Evolutionary conservation across 1,284 basidiomycete species (phyloP).

Genomic region (Ceratobasidium theobromae): DNA sequence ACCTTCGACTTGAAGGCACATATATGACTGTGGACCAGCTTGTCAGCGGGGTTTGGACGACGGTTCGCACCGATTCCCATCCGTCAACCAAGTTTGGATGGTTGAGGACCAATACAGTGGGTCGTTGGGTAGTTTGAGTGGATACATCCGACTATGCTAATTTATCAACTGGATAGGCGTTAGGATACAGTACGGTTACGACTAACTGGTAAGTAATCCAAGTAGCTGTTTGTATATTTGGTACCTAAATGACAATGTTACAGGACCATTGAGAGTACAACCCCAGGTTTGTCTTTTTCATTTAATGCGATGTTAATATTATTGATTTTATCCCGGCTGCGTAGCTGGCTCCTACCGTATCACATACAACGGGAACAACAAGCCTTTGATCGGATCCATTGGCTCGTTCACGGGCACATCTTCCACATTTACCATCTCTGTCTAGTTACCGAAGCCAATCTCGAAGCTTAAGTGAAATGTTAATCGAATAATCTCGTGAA

Average conservation of each 20-base stretch:
- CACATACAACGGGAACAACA: conserved; percentile 74
- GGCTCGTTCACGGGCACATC: conserved; percentile 63
- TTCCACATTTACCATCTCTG: conserved; percentile 58
- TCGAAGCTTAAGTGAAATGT: no score
- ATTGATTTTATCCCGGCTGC: background rate
- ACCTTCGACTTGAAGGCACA: conserved; percentile 70
- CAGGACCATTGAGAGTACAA: conserved; percentile 27
- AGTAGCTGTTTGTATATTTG: background rate
- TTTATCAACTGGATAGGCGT: background rate
- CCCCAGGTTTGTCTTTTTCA: conserved; percentile 2
- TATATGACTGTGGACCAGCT: conserved; percentile 69
- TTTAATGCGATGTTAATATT: background rate
- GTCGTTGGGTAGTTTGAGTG: conserved; percentile 36
- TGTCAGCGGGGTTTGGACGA: conserved; percentile 53
- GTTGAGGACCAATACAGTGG: conserved; percentile 58
- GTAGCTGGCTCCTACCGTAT: conserved; percentile 56
- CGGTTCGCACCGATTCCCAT: conserved; percentile 73
- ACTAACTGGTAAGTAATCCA: conserved; percentile 31
- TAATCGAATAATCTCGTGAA: no score
- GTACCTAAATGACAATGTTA: background rate
- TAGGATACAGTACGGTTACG: conserved; percentile 34
- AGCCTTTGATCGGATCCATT: conserved; percentile 59
- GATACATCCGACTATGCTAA: background rate
- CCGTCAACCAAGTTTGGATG: conserved; percentile 75
- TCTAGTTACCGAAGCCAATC: background rate